Conservation (phyloP, 2,329 filamentous ascomycete species). For the Cladophialophora carrionii region DNA sequence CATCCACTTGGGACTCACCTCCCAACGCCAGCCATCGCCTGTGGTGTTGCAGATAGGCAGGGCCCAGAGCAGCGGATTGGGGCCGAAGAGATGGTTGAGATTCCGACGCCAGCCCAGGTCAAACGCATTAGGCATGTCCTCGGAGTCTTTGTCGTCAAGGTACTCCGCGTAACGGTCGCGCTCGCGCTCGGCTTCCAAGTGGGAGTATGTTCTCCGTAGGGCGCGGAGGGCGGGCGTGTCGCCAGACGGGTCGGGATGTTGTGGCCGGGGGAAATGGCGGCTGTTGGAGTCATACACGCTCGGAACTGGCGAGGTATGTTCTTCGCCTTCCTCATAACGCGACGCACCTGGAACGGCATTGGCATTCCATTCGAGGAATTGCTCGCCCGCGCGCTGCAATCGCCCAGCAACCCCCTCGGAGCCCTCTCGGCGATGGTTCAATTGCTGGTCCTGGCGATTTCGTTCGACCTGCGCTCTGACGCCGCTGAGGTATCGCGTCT, state of each 20-base stretch:
- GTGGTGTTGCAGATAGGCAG: constrained; percentile 82
- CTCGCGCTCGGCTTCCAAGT: constrained; percentile 65
- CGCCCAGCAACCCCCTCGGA: constrained; percentile 41
- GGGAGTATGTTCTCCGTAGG: constrained; percentile 48
- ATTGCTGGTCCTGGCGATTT: constrained; percentile 60
- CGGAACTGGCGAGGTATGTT: constrained; percentile 46
- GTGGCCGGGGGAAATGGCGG: not conserved
- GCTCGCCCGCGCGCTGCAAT: constrained; percentile 67
- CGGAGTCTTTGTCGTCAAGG: constrained; percentile 84
- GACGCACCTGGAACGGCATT: constrained; percentile 80
- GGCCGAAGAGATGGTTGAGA: constrained; percentile 78
- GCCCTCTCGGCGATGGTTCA: constrained; percentile 44
- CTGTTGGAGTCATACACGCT: constrained; percentile 26
- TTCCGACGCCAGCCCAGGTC: constrained; percentile 85
- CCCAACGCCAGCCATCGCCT: constrained; percentile 94
- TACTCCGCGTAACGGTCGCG: constrained; percentile 74
- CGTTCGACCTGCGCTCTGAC: constrained; percentile 71
- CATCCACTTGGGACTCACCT: constrained; percentile 77
- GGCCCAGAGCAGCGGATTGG: constrained; percentile 71
- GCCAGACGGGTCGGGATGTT: constrained; percentile 9
- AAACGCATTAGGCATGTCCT: constrained; percentile 89
- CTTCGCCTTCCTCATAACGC: constrained; percentile 79
- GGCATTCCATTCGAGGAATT: constrained; percentile 78
- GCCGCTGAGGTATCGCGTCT: constrained; percentile 87
- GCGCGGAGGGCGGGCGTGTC: constrained; percentile 49